Evolutionary conservation across 352 stramenopile genomes (phyloP), one percentile per base, ranked within the genome.

Genomic region (Phytophthora ramorum): DNA sequence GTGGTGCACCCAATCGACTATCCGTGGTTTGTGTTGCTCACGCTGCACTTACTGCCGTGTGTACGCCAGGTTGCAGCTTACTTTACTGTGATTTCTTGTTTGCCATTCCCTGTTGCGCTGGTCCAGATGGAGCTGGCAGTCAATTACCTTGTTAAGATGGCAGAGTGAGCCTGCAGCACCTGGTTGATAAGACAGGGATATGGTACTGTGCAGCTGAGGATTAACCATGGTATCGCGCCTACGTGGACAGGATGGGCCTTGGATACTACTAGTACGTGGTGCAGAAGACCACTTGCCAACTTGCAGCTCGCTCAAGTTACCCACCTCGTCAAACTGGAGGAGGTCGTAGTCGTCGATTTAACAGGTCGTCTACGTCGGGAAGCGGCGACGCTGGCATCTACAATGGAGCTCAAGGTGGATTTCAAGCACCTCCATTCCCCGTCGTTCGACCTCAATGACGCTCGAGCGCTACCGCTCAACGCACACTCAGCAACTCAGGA

Each of bases 321-420:
- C 32, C 22, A 17, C 7, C 2, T 26, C 26, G 10, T 45, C 30
- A 58, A 57, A 16, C 40, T 63, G 63, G 63, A 71, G 53, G 61
- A 74, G 12, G 47, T 74, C 24, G 32, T 60, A 10, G 44, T 71
- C 20, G 54, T 70, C 41, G 60, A 70, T 32, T 66, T 71, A 40
- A 44, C 60, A 3, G 66, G 66, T 17, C 41, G 30, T 19, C 47
- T 74, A 5, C 43, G 37, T 22, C 66, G 60, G 6, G 47, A 45
- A 14, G 66, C 46, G 4, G 63, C 66, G n/a, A 56, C 57, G 45
- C n/a, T 62, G 51, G 32, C 50, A 12, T 56, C 52, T 7, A 32
- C 26, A 32, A 32, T 32, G 2, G 26, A 32, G 26, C 26, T 32
- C 26, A 32, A 32, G 26, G 41, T 68, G 58, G 49, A 73, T 17